These are phyloP conservation scores for Lithocarpus polystachyus DNA, from an alignment of 306 rosid genomes.

Conservation along the genomic window DNA sequence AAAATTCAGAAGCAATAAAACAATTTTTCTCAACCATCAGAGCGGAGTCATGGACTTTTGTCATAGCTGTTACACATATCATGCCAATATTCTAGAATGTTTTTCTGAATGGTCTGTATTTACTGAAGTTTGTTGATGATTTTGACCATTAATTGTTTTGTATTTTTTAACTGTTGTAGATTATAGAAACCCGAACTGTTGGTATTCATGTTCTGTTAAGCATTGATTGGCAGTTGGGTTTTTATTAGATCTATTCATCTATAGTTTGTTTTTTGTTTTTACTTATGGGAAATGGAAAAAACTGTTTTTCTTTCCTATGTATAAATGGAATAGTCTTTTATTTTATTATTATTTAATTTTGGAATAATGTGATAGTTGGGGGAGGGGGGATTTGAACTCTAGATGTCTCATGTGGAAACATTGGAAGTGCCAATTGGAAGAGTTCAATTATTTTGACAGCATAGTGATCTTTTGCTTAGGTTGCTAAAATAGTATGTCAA, in stretches of 20 bases:
- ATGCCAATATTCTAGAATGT: too few species aligned
- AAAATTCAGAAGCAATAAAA: not conserved
- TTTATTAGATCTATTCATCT: not conserved
- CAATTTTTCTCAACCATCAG: not conserved
- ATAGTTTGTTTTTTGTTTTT: too few species aligned
- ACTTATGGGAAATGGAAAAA: not conserved
- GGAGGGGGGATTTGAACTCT: too few species aligned
- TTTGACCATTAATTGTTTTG: not conserved
- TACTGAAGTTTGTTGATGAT: not conserved
- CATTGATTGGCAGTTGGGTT: not conserved
- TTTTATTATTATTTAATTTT: not conserved
- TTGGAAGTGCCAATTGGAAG: too few species aligned
- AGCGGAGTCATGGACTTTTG: not conserved
- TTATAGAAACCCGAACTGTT: not conserved
- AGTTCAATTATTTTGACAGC: not conserved
- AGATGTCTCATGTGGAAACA: too few species aligned
- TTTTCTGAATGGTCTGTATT: not conserved
- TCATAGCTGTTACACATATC: too few species aligned
- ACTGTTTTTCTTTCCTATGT: too few species aligned
- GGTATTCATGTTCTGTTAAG: not conserved
- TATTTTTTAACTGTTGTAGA: not conserved
- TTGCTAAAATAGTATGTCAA: not conserved
- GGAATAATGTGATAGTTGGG: too few species aligned
- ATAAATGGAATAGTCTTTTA: not conserved
- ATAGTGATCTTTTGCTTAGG: not conserved